Percentiles rank a stretch among this genome's conserved stretches.
Conservation (phyloP, 768 basidiomycete genomes). For the Tricholomella constricta region DNA sequence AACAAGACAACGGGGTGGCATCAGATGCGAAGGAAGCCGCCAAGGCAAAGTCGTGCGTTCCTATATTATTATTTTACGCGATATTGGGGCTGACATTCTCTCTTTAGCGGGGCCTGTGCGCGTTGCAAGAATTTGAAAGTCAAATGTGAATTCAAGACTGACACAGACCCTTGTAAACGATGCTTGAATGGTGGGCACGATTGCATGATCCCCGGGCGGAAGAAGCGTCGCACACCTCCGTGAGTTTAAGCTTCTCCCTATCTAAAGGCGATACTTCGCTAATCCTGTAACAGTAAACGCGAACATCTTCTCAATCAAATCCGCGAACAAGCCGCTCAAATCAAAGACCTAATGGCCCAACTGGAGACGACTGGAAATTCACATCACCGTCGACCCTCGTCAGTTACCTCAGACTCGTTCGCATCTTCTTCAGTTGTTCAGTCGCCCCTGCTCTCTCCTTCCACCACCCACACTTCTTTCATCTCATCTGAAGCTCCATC, state of each 20-base stretch:
- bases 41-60: slow-evolving; percentile 47
- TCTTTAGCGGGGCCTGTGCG: slow-evolving; percentile 57
- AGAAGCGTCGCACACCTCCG: slow-evolving; percentile 79
- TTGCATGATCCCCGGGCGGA: slow-evolving; percentile 81
- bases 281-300: slow-evolving; percentile 56
- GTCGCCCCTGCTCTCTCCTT: slow-evolving; percentile 41
- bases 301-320: slow-evolving; percentile 80
- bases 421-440: slow-evolving; percentile 30
- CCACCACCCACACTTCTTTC: slow-evolving; percentile 33
- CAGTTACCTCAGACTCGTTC: slow-evolving; percentile 24
- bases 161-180: slow-evolving; percentile 74
- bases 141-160: slow-evolving; percentile 73
- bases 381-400: slow-evolving; percentile 17
- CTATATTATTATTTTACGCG: not conserved
- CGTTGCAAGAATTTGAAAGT: slow-evolving; percentile 73
- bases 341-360: slow-evolving; percentile 69
- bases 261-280: not conserved
- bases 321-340: slow-evolving; percentile 71
- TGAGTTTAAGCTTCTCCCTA: slow-evolving; percentile 36
- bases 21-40: slow-evolving; percentile 37
- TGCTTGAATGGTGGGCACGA: slow-evolving; percentile 72
- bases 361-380: slow-evolving; percentile 50
- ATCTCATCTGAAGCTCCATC: slow-evolving; percentile 23
- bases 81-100: slow-evolving; percentile 8
- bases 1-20: slow-evolving; percentile 34